These are phyloP conservation scores for Aschersonia sp. DNA, from an alignment of 2,329 filamentous ascomycete species.

Conservation along the genomic window DNA sequence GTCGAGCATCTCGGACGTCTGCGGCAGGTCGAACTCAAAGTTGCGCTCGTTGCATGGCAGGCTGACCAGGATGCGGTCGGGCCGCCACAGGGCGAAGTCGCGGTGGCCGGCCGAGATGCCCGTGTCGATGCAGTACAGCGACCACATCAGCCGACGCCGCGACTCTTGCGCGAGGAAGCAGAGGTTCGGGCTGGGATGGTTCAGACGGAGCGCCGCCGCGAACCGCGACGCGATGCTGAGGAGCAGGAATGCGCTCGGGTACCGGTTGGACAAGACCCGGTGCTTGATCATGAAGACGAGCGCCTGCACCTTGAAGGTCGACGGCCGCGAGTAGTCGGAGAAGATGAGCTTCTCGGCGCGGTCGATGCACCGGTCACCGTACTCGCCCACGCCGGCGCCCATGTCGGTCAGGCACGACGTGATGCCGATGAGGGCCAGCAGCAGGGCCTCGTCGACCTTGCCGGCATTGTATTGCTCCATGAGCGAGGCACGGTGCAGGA, in stretches of 20 bases:
- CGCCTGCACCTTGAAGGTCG: constrained; percentile 39
- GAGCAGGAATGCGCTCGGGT: constrained; percentile 30
- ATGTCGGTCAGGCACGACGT: constrained; percentile 41
- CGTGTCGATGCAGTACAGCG: constrained; percentile 26
- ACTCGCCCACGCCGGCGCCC: constrained; percentile 34
- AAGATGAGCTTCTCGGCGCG: constrained; percentile 39
- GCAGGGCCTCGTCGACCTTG: constrained; percentile 37
- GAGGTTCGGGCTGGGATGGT: constrained; percentile 25
- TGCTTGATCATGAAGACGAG: constrained; percentile 30
- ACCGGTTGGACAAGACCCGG: constrained; percentile 26
- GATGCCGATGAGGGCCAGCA: constrained; percentile 40
- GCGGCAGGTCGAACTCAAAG: constrained; percentile 42
- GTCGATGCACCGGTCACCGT: constrained; percentile 38
- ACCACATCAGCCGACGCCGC: constrained; percentile 28
- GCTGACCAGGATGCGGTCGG: constrained; percentile 25
- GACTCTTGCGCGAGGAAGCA: constrained; percentile 27
- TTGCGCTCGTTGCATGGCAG: constrained; percentile 29
- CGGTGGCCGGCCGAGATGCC: constrained; percentile 27
- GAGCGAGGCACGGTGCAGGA: constrained; percentile 42
- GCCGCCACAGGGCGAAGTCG: constrained; percentile 28
- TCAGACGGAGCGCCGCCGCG: constrained; percentile 26
- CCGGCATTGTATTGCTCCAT: constrained; percentile 45
- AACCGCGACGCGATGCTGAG: constrained; percentile 26
- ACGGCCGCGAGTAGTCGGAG: constrained; percentile 37
- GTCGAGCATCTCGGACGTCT: constrained; percentile 36